phyloP scores from a whole-genome alignment of 2,329 filamentous ascomycete species.

The Ampelomyces quisqualis region DNA sequence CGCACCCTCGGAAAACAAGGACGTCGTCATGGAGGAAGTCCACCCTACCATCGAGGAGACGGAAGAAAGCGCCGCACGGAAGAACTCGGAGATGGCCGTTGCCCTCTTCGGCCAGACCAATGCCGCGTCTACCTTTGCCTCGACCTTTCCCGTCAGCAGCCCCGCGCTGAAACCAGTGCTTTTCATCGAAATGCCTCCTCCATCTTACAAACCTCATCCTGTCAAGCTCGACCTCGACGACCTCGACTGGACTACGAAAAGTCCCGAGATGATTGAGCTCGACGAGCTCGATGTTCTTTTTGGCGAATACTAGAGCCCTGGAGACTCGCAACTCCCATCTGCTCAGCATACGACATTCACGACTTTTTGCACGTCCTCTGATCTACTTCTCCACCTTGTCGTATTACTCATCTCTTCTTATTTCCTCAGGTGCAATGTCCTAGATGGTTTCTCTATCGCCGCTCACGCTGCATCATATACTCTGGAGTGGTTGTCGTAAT shows the following conservation, averaged over 20 bases:
- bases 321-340: constrained; percentile 3
- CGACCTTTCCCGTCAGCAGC: constrained; percentile 45
- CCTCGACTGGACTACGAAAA: constrained; percentile 52
- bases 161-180: constrained; percentile 48
- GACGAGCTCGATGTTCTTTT: constrained; percentile 90
- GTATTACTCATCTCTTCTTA: constrained; percentile 18
- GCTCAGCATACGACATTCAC: constrained; percentile 29
- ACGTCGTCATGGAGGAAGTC: constrained; percentile 42
- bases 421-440: constrained; percentile 23
- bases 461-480: constrained; percentile 35
- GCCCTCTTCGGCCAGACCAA: constrained; percentile 52
- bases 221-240: constrained; percentile 38
- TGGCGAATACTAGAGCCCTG: constrained; percentile 62
- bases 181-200: constrained; percentile 37
- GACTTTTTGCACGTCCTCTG: constrained; percentile 32
- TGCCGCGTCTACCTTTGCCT: constrained; percentile 41
- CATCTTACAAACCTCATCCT: constrained; percentile 34
- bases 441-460: constrained; percentile 33
- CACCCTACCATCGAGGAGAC: constrained; percentile 46
- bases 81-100: constrained; percentile 53
- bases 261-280: constrained; percentile 85
- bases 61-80: constrained; percentile 52
- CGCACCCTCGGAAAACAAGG: constrained; percentile 33
- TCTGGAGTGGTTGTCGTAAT: constrained; percentile 25
- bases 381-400: constrained; percentile 25